Evolutionary conservation across 768 basidiomycete genomes (phyloP).

Genomic region (Tylopilus subfusipes): DNA sequence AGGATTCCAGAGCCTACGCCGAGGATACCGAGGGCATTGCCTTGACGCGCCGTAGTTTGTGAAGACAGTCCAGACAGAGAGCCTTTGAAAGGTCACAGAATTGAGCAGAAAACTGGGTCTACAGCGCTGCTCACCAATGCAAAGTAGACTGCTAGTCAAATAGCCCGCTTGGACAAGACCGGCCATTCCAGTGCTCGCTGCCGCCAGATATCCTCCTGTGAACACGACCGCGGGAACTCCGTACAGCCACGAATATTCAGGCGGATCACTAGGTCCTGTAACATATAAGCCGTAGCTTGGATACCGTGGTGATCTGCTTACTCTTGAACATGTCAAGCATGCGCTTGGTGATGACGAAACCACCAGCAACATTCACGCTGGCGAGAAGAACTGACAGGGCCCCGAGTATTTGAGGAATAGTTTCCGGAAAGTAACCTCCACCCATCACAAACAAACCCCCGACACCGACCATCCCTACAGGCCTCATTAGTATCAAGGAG

Average conservation of each 20-base stretch:
- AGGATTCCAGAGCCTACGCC: conserved; percentile 82
- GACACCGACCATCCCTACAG: conserved; percentile 68
- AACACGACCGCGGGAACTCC: conserved; percentile 76
- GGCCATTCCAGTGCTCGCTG: conserved; percentile 79
- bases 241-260: conserved; percentile 85
- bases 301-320: conserved; percentile 28
- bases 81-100: conserved; percentile 38
- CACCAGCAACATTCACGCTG: conserved; percentile 84
- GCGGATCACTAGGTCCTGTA: conserved; percentile 75
- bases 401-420: conserved; percentile 75
- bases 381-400: conserved; percentile 83
- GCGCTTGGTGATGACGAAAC: conserved; percentile 85
- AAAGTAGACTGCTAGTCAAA: conserved; percentile 78
- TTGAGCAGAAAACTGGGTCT: not conserved
- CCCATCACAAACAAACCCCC: conserved; percentile 92
- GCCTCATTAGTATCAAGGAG: not conserved
- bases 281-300: conserved; percentile 1
- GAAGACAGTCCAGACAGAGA: conserved; percentile 79
- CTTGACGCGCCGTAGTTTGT: conserved; percentile 78
- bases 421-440: conserved; percentile 78
- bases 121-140: conserved; percentile 54
- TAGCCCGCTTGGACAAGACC: conserved; percentile 89
- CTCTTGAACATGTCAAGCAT: conserved; percentile 95
- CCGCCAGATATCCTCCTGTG: conserved; percentile 76
- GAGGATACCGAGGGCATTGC: conserved; percentile 85